phyloP scores from a whole-genome alignment of 1,139 yeast genomes.

The Pichia norvegensis region DNA sequence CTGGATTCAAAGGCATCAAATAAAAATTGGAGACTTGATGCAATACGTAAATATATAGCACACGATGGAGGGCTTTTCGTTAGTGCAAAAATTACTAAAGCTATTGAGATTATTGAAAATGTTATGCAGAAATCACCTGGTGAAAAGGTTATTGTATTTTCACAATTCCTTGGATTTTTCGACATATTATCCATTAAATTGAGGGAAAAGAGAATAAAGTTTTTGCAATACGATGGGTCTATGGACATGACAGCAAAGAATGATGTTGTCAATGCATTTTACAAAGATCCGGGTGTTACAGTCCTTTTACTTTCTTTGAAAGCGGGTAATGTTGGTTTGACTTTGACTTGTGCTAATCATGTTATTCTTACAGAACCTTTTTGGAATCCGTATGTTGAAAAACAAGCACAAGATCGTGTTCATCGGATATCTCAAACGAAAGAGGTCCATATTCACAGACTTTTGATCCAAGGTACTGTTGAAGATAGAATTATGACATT shows the following conservation, averaged over 20 bases:
- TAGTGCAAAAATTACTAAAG: conserved; percentile 48
- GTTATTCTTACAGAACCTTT: conserved; percentile 87
- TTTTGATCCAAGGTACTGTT: conserved; percentile 60
- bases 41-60: conserved; percentile 30
- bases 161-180: conserved; percentile 77
- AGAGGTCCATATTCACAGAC: conserved; percentile 65
- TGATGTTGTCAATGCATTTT: conserved; percentile 53
- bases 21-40: conserved; percentile 19
- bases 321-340: conserved; percentile 91
- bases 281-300: conserved; percentile 42
- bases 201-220: conserved; percentile 38
- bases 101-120: conserved; percentile 38
- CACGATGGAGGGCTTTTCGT: conserved; percentile 31
- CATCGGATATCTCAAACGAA: conserved; percentile 85
- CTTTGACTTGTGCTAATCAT: conserved; percentile 88
- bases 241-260: conserved; percentile 66
- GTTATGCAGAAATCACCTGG: conserved; percentile 37
- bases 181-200: conserved; percentile 60
- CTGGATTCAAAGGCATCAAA: conserved; percentile 18
- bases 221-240: conserved; percentile 70
- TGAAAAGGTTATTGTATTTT: conserved; percentile 70
- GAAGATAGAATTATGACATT: conserved; percentile 79
- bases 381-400: conserved; percentile 96
- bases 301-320: conserved; percentile 69
- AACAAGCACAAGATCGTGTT: conserved; percentile 92